Evolutionary conservation across 2,329 filamentous ascomycete species (phyloP), one percentile per base, ranked within the genome.

Genomic region (Diaporthe caulivora): DNA sequence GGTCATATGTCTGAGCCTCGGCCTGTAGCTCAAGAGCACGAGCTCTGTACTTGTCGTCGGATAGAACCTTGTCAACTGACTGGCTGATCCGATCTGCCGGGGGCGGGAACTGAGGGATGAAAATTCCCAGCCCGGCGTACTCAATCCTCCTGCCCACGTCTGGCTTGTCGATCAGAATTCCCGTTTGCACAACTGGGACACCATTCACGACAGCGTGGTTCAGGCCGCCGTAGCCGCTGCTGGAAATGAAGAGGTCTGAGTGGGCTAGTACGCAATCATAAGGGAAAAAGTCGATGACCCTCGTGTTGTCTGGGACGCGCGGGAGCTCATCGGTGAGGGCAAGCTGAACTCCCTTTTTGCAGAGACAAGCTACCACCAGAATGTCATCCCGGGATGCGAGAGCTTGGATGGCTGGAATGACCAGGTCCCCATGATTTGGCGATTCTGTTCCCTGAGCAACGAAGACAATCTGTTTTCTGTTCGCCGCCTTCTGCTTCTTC

Each of bases 361-460:
- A 81, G 10, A 83, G 78, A 0, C 81, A 80, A 8, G 79, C 82
- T n/a, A 85, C 78, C 9, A 84, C 76, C 21, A 84, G 72, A 1
- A 84, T 71, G 72, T 89, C 86, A 0, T 83, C 78, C 0, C 83
- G 79, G 55, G 80, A 77, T 7, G 81, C 81, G 8, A 89, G 80
- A 0, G 80, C 87, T 9, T 79, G 64, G 29, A 89, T 79, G 0
- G 86, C 82, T 1, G 87, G 87, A 1, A 86, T 75, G 18, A 88
- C 76, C 3, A 89, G 81, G 37, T 87, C 79, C 11, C 76, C 75
- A 71, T 83, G 83, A 26, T 84, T 77, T n/a, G 76, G 76, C 17
- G 80, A 82, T 5, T 86, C 76, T 4, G 87, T 89, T 5, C 87
- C 87, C 75, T 88, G 87, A 1, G 83, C 81, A 5, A 88, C 86